Evolutionary conservation across 75 land plant species (phyloP).

Genomic region (Sequoiadendron giganteum): DNA sequence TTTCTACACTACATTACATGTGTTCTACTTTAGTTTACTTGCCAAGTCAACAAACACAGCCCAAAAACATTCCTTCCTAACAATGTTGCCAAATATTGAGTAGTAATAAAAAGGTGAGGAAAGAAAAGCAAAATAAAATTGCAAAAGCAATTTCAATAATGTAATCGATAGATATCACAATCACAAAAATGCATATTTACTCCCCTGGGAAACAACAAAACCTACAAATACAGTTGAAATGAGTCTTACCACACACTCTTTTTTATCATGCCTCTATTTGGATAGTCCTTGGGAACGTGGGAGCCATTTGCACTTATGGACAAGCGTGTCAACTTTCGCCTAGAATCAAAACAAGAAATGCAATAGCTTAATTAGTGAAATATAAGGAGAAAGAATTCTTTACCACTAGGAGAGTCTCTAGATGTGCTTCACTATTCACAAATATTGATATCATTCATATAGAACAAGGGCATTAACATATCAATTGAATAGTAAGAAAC

Average conservation of each 20-base stretch:
- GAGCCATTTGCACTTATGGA: constrained; percentile 93
- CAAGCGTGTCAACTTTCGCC: constrained; percentile 69
- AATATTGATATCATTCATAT: too few species aligned
- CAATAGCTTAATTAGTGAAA: neutral
- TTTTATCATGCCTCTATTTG: constrained; percentile 64
- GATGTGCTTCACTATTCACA: neutral
- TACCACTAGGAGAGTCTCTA: neutral
- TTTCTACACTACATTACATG: neutral
- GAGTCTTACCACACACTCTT: constrained; percentile 68
- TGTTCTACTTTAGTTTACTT: neutral
- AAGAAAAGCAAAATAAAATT: neutral
- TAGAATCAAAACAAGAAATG: constrained; percentile 23
- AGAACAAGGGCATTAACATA: neutral
- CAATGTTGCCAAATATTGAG: neutral
- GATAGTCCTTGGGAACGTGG: constrained; percentile 57
- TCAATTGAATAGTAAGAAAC: neutral
- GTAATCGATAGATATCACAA: neutral
- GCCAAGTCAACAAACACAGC: neutral
- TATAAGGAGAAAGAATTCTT: neutral
- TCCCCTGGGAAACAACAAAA: neutral
- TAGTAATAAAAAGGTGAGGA: neutral
- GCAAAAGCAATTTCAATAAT: neutral
- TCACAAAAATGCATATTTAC: neutral
- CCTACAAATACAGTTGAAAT: neutral
- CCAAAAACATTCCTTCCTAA: neutral